Percentiles rank a stretch among this genome's conserved stretches.
These are phyloP conservation scores for Plasmodium vinckei DNA, from an alignment of 169 alveolate genomes.

Conservation along the genomic window DNA sequence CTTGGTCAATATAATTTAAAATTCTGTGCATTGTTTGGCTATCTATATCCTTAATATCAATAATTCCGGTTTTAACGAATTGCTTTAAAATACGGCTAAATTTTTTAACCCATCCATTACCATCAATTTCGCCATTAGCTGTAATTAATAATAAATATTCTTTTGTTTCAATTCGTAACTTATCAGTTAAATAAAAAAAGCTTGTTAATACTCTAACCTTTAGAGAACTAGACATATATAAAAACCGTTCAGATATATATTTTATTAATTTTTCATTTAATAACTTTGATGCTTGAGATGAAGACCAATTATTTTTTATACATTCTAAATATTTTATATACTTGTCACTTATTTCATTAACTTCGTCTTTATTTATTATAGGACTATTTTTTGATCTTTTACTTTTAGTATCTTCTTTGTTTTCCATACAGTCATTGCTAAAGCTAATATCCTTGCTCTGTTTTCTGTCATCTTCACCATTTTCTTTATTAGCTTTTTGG, in stretches of 20 bases:
- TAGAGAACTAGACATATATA: constrained; percentile 84
- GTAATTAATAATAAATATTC: constrained; percentile 73
- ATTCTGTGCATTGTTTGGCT: constrained; percentile 92
- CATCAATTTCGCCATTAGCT: constrained; percentile 89
- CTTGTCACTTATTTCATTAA: constrained; percentile 68
- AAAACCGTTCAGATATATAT: constrained; percentile 85
- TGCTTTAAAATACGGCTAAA: constrained; percentile 89
- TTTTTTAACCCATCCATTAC: constrained; percentile 93
- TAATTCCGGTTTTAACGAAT: constrained; percentile 87
- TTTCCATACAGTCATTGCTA: constrained; percentile 1
- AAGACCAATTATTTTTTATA: constrained; percentile 86
- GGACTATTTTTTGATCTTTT: neutral
- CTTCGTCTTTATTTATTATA: constrained; percentile 31
- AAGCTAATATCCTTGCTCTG: neutral
- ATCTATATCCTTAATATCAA: constrained; percentile 90
- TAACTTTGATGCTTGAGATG: constrained; percentile 88
- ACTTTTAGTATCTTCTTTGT: constrained; percentile 21
- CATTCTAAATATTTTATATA: constrained; percentile 78
- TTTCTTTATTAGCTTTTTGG: constrained; percentile 1
- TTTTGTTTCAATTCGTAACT: constrained; percentile 77
- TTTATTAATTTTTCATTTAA: constrained; percentile 82
- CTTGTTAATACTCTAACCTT: constrained; percentile 87
- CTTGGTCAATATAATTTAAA: constrained; percentile 89
- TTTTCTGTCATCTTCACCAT: neutral
- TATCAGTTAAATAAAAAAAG: constrained; percentile 81